A percentile compares a stretch with the other conserved stretches of the same genome.
phyloP scores from a whole-genome alignment of 176 grass and related monocot species.

The Zoysia japonica region DNA sequence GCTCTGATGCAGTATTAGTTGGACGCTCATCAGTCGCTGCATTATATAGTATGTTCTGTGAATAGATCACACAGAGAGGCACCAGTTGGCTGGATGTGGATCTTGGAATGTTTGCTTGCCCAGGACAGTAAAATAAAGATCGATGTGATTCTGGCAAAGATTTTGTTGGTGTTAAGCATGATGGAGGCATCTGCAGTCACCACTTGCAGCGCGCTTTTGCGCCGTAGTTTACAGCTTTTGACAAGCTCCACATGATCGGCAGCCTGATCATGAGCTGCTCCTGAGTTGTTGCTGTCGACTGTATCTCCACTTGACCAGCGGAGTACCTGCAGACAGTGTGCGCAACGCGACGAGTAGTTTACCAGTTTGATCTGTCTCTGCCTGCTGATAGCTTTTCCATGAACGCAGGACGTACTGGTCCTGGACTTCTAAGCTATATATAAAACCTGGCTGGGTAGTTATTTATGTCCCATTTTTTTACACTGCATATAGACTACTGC shows the following conservation, averaged over 20 bases:
- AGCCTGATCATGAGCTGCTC: conserved; percentile 47
- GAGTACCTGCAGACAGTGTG: conserved; percentile 18
- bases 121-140: conserved; percentile 34
- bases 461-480: neutral
- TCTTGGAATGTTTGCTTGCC: conserved; percentile 30
- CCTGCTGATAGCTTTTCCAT: conserved; percentile 34
- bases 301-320: conserved; percentile 37
- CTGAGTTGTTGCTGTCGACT: conserved; percentile 41
- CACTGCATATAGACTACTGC: neutral
- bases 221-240: conserved; percentile 46
- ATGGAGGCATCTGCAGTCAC: conserved; percentile 38
- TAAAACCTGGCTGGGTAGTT: neutral
- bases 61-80: conserved; percentile 7
- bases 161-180: conserved; percentile 45
- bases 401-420: conserved; percentile 29
- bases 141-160: conserved; percentile 38
- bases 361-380: conserved; percentile 46
- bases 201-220: conserved; percentile 35
- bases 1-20: neutral
- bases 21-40: conserved; percentile 10
- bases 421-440: conserved; percentile 20
- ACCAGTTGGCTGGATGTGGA: conserved; percentile 33
- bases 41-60: neutral
- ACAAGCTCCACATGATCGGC: conserved; percentile 63
- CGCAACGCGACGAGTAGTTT: conserved; percentile 23